Conservation (phyloP, 1,284 basidiomycete genomes). For the Polyporus tsugae region DNA sequence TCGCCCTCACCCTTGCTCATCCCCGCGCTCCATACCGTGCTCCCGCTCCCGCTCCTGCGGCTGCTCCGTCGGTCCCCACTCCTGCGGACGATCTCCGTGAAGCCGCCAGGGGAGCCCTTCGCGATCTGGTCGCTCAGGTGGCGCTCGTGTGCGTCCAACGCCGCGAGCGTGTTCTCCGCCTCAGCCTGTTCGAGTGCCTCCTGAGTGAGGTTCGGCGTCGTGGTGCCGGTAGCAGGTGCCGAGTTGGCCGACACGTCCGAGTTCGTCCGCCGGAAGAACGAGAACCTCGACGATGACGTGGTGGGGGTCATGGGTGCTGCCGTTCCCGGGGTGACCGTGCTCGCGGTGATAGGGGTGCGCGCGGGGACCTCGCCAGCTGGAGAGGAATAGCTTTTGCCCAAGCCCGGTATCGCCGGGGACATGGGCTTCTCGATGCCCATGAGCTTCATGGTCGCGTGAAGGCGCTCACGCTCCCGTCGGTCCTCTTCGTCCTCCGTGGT, state of each 20-base stretch:
- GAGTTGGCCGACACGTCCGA: constrained; percentile 59
- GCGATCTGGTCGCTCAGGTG: constrained; percentile 77
- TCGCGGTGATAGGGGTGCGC: constrained; percentile 42
- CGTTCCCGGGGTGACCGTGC: constrained; percentile 41
- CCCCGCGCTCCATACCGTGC: constrained; percentile 86
- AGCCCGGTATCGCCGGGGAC: constrained; percentile 45
- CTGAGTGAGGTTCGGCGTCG: constrained; percentile 63
- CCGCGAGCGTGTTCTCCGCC: constrained; percentile 75
- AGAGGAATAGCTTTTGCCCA: constrained; percentile 55
- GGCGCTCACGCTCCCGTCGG: constrained; percentile 80
- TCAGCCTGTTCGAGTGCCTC: constrained; percentile 80
- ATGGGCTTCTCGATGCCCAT: constrained; percentile 85
- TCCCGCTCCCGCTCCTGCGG: constrained; percentile 67
- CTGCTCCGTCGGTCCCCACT: constrained; percentile 59
- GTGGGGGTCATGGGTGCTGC: constrained; percentile 36
- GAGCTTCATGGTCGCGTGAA: constrained; percentile 89
- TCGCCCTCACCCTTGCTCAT: constrained; percentile 72
- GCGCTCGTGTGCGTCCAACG: constrained; percentile 79
- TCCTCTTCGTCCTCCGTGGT: constrained; percentile 91
- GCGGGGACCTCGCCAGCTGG: constrained; percentile 40
- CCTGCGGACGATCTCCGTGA: constrained; percentile 74
- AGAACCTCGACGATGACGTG: constrained; percentile 60
- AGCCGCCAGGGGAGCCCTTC: constrained; percentile 74
- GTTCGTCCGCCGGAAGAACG: constrained; percentile 69
- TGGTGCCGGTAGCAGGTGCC: constrained; percentile 45